phyloP scores from a whole-genome alignment of 2,329 filamentous ascomycete genomes.

The Penicillium sp. region DNA sequence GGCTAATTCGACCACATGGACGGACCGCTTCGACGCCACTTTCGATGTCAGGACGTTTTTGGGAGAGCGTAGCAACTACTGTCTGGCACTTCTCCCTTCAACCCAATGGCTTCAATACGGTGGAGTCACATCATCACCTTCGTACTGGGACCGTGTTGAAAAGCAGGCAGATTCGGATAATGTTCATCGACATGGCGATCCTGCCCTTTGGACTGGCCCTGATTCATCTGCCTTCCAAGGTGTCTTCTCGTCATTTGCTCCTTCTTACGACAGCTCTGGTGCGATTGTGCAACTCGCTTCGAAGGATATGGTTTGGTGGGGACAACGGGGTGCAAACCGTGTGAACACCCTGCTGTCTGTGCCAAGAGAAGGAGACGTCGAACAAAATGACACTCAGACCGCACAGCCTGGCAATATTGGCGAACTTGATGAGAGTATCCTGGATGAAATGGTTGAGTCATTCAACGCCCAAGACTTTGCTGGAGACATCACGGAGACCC shows the following conservation, averaged over 20 bases:
- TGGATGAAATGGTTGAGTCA: constrained; percentile 44
- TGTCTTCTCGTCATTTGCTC: constrained; percentile 50
- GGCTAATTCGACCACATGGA: constrained; percentile 36
- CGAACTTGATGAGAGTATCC: constrained; percentile 38
- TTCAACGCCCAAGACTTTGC: constrained; percentile 39
- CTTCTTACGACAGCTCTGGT: constrained; percentile 45
- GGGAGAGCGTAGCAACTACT: constrained; percentile 42
- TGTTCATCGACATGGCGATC: constrained; percentile 26
- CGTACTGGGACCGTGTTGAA: constrained; percentile 39
- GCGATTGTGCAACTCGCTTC: constrained; percentile 43
- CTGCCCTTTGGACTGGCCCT: constrained; percentile 30
- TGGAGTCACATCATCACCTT: constrained; percentile 36
- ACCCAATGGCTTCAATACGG: constrained; percentile 47
- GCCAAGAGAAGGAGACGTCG: constrained; percentile 18
- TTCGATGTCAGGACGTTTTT: constrained; percentile 34
- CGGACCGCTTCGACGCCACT: constrained; percentile 41
- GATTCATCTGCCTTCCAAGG: constrained; percentile 40
- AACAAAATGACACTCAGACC: constrained; percentile 16
- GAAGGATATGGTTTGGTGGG: constrained; percentile 48
- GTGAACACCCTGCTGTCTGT: constrained; percentile 37
- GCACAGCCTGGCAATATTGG: constrained; percentile 31
- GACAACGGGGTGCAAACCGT: constrained; percentile 39
- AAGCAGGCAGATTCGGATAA: constrained; percentile 28
- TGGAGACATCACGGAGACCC: constrained; percentile 21
- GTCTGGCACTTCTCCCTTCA: constrained; percentile 38